Conservation (phyloP, 441 rosid species). For the Croton laevigatus region DNA sequence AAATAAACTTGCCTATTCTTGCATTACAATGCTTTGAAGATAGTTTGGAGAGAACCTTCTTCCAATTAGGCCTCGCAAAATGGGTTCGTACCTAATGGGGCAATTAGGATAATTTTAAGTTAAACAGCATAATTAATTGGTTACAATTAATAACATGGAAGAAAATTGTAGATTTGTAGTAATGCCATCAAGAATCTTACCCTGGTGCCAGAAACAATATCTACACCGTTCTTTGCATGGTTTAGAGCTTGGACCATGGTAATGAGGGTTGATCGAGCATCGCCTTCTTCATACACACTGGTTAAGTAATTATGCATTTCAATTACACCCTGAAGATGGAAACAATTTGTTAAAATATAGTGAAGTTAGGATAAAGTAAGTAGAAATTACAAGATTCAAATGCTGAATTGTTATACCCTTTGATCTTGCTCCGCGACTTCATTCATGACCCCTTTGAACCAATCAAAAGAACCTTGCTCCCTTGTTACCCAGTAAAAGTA, state of each 20-base stretch:
- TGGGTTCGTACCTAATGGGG: slow-evolving; percentile 81
- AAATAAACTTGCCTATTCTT: slow-evolving; percentile 58
- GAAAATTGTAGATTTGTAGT: no score
- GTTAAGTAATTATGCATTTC: slow-evolving; percentile 97
- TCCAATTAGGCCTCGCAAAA: slow-evolving; percentile 98
- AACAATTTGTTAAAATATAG: slow-evolving; percentile 22
- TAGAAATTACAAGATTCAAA: background rate
- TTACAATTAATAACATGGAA: background rate
- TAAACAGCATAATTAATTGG: background rate
- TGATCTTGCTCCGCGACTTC: slow-evolving; percentile 85
- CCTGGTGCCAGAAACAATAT: slow-evolving; percentile 93
- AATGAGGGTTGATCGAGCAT: slow-evolving; percentile 91
- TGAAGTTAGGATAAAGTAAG: background rate
- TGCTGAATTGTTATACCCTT: slow-evolving; percentile 42
- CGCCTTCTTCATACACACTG: slow-evolving; percentile 97
- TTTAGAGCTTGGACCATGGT: slow-evolving; percentile 98
- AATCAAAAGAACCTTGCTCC: slow-evolving; percentile 95
- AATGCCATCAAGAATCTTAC: slow-evolving; percentile 36
- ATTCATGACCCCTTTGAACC: slow-evolving; percentile 96
- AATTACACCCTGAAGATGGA: slow-evolving; percentile 68
- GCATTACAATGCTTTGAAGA: slow-evolving; percentile 80
- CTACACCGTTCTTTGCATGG: slow-evolving; percentile 96
- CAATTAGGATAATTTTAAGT: slow-evolving; percentile 10
- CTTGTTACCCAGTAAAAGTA: slow-evolving; percentile 98
- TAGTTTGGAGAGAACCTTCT: slow-evolving; percentile 74